Evolutionary conservation across 1,284 basidiomycete genomes (phyloP).

Genomic region (Tilletia indica): DNA sequence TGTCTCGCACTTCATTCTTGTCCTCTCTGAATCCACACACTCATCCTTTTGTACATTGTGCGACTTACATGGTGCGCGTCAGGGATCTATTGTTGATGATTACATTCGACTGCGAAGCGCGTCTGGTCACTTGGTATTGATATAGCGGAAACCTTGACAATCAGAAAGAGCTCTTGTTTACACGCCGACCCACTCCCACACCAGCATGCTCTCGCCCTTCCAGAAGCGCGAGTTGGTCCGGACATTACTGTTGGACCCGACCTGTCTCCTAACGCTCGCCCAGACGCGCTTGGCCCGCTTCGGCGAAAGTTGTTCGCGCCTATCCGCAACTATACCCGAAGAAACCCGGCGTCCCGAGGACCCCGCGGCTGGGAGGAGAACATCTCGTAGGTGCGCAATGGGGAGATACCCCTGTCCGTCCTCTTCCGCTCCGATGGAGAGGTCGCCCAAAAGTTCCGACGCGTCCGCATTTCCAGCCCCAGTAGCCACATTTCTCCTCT

Average conservation of each 20-base stretch:
- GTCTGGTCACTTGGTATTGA: too few relatives aligned
- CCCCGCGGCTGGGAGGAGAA: constrained; percentile 20
- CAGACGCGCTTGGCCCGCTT: constrained; percentile 22
- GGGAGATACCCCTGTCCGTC: constrained; percentile 12
- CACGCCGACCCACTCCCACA: constrained; percentile 16
- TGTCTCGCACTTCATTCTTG: too few relatives aligned
- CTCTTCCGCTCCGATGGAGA: constrained; percentile 12
- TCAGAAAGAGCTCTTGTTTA: background rate
- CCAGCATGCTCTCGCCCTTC: constrained; percentile 16
- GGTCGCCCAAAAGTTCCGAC: constrained; percentile 6
- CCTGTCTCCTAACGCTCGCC: background rate
- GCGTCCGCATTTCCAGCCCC: constrained; percentile 17
- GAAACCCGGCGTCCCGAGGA: constrained; percentile 1
- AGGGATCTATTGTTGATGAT: too few relatives aligned
- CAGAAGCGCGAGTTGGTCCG: background rate
- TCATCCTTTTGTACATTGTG: too few relatives aligned
- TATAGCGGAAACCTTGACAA: too few relatives aligned
- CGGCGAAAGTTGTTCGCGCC: background rate
- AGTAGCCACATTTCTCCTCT: background rate
- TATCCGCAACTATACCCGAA: background rate
- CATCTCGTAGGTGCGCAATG: constrained; percentile 23
- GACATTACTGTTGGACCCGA: constrained; percentile 13
- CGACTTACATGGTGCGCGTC: too few relatives aligned
- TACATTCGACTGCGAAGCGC: too few relatives aligned
- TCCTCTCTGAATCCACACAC: too few relatives aligned